Conservation (phyloP, 148 eudicot species). For the Fallopia convolvulus region DNA sequence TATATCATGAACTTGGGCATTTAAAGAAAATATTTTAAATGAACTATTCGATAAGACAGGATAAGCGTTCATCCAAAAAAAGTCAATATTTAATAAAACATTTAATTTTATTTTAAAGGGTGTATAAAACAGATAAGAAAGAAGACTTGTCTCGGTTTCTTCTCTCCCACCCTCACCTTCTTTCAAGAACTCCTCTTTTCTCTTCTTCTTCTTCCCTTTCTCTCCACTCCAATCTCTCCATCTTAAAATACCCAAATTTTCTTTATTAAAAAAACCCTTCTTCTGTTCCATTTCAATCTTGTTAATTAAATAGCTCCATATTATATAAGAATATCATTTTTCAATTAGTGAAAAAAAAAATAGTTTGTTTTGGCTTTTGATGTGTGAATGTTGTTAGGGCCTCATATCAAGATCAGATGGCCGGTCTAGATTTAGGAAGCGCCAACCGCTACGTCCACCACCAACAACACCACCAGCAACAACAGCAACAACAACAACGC, state of each 20-base stretch:
- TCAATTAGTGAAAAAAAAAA: background rate
- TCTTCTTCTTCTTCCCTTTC: constrained; percentile 17
- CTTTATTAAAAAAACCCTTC: background rate
- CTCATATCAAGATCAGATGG: constrained; percentile 1
- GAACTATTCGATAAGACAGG: too few relatives aligned
- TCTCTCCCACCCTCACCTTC: constrained; percentile 20
- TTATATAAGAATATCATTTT: background rate
- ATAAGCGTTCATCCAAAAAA: too few relatives aligned
- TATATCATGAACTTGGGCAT: too few relatives aligned
- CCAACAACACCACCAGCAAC: constrained; percentile 6
- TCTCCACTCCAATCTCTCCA: constrained; percentile 15
- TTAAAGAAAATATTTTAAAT: too few relatives aligned
- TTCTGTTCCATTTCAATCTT: background rate
- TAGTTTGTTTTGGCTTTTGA: constrained; percentile 25
- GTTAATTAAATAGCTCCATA: background rate
- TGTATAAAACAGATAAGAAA: constrained; percentile 29
- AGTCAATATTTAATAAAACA: constrained; percentile 1
- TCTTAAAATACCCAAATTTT: background rate
- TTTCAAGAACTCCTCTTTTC: constrained; percentile 1
- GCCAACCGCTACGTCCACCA: constrained; percentile 40
- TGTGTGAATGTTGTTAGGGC: constrained; percentile 11
- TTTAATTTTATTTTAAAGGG: constrained; percentile 15
- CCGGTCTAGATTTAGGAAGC: constrained; percentile 46
- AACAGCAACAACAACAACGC: background rate
- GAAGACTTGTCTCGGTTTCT: constrained; percentile 33